A percentile compares a stretch with the other conserved stretches of the same genome.
Evolutionary conservation across 2,329 filamentous ascomycete species (phyloP).

Genomic region (Botrytis medusae): DNA sequence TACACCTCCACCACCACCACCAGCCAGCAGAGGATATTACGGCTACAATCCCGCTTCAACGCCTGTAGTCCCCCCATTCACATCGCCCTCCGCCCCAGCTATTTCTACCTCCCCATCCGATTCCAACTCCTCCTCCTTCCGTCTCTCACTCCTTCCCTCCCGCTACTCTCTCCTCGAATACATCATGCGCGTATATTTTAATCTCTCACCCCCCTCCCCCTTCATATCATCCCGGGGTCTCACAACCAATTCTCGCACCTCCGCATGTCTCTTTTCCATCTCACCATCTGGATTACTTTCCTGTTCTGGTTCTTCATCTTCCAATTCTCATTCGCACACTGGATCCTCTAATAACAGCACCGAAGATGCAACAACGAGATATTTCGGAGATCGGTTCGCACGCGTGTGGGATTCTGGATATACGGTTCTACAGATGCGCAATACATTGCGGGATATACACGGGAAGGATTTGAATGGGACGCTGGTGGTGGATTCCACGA

Average conservation of each 20-base stretch:
- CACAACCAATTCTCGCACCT: neutral
- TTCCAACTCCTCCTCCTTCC: neutral
- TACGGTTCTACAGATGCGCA: neutral
- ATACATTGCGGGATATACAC: neutral
- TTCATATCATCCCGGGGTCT: neutral
- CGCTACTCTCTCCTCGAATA: neutral
- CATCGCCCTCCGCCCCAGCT: neutral
- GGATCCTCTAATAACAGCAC: no score
- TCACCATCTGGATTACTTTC: neutral
- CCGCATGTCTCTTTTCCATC: slow-evolving; percentile 1
- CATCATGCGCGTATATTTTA: neutral
- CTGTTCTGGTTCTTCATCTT: neutral
- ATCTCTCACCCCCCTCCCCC: neutral
- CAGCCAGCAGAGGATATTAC: neutral
- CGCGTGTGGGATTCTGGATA: neutral
- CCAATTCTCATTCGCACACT: neutral
- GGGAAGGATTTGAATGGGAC: slow-evolving; percentile 8
- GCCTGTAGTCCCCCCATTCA: neutral
- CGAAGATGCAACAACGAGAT: neutral
- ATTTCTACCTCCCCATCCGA: neutral
- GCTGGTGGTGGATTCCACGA: neutral
- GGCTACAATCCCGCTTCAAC: neutral
- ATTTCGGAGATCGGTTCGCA: neutral
- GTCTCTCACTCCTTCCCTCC: slow-evolving; percentile 7
- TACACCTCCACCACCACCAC: neutral